Conservation (phyloP, 2,329 filamentous ascomycete species). For the Rhynchosporium graminicola region DNA sequence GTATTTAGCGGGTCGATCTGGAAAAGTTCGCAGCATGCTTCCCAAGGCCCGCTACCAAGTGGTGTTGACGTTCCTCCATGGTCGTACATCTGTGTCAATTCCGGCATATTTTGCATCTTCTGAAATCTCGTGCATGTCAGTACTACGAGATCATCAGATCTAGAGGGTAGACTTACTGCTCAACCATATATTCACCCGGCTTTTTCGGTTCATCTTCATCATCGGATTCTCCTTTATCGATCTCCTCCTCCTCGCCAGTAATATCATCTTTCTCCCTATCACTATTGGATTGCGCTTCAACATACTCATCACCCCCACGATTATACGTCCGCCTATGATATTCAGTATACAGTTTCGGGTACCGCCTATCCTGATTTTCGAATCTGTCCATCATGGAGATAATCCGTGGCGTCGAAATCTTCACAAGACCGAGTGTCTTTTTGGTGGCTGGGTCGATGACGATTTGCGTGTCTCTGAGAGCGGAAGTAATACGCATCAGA, state of each 20-base stretch:
- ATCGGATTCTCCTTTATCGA: not conserved
- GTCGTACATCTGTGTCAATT: slow-evolving; percentile 21
- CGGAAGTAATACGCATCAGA: not conserved
- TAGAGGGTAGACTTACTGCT: slow-evolving; percentile 8
- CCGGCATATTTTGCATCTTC: slow-evolving; percentile 21
- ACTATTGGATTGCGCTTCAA: not conserved
- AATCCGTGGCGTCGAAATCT: not conserved
- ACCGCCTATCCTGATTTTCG: not conserved
- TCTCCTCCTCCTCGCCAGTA: not conserved
- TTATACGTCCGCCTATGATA: not conserved
- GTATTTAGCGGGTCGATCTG: slow-evolving; percentile 22
- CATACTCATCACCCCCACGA: slow-evolving; percentile 9
- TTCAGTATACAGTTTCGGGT: not conserved
- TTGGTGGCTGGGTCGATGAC: not conserved
- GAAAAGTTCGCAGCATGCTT: slow-evolving; percentile 28
- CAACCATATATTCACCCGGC: slow-evolving; percentile 15
- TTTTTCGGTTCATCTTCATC: slow-evolving; percentile 3
- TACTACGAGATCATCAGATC: too few species aligned
- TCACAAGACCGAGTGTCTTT: slow-evolving; percentile 1
- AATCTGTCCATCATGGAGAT: not conserved
- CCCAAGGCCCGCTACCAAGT: slow-evolving; percentile 15
- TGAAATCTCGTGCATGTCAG: slow-evolving; percentile 22
- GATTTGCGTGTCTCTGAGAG: not conserved
- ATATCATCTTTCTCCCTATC: not conserved
- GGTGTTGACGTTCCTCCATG: not conserved